These are phyloP conservation scores for Pyracantha coccinea DNA, from an alignment of 331 rosid species.

Conservation along the genomic window DNA sequence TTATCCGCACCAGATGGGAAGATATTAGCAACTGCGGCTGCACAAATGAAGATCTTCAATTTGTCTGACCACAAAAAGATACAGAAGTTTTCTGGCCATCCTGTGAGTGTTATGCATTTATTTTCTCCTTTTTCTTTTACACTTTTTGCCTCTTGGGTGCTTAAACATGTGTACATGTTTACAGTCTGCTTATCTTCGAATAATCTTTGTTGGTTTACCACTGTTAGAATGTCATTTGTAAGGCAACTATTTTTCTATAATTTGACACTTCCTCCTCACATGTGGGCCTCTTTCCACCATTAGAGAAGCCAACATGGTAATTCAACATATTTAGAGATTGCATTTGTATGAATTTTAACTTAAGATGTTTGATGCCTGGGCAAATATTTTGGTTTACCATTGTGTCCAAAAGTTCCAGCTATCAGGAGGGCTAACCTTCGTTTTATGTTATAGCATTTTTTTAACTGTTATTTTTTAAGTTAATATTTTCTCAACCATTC, in stretches of 20 bases:
- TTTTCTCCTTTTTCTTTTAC: background rate
- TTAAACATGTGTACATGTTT: background rate
- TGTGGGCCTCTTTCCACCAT: background rate
- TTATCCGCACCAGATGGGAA: constrained; percentile 58
- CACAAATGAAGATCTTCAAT: constrained; percentile 65
- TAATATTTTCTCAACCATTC: constrained; percentile 19
- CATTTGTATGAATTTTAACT: background rate
- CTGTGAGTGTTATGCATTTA: constrained; percentile 57
- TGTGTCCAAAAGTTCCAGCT: background rate
- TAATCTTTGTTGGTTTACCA: background rate
- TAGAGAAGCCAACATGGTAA: background rate
- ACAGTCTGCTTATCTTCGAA: background rate
- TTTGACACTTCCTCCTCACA: background rate
- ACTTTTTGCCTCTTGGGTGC: background rate
- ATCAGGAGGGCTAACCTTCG: background rate
- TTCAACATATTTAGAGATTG: background rate
- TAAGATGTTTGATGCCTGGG: background rate
- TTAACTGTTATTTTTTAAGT: background rate
- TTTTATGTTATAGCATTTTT: background rate
- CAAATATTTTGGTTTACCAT: background rate
- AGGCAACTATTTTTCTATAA: background rate
- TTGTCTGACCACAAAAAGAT: constrained; percentile 61
- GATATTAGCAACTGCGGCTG: constrained; percentile 81
- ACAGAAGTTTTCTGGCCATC: constrained; percentile 90
- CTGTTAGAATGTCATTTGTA: background rate